These are phyloP conservation scores for Mycena rosella DNA, from an alignment of 768 basidiomycete species.

Conservation along the genomic window DNA sequence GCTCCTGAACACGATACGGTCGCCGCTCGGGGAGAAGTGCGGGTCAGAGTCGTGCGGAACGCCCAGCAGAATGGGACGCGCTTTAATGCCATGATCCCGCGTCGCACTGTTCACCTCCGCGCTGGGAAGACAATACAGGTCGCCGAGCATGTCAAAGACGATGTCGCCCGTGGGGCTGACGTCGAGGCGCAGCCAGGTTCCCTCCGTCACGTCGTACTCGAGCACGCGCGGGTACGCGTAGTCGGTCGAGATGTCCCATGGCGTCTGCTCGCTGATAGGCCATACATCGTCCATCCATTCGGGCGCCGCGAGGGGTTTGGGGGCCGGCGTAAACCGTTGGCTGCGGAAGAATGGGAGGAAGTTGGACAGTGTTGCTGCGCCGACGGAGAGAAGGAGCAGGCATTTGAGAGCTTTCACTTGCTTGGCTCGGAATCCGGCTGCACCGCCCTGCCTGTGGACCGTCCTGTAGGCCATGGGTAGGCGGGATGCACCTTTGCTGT, in stretches of 20 bases:
- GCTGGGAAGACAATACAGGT: slow-evolving; percentile 75
- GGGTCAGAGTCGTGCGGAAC: slow-evolving; percentile 81
- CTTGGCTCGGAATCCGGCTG: background rate
- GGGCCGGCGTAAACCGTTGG: slow-evolving; percentile 38
- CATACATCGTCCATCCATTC: slow-evolving; percentile 64
- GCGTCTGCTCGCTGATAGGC: slow-evolving; percentile 69
- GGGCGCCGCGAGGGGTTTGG: slow-evolving; percentile 42
- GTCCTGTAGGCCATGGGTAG: slow-evolving; percentile 10
- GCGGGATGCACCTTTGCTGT: slow-evolving; percentile 3
- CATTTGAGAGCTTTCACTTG: slow-evolving; percentile 17
- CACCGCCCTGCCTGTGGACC: background rate
- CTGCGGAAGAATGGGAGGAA: slow-evolving; percentile 44
- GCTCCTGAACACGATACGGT: slow-evolving; percentile 75
- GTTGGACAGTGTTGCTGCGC: slow-evolving; percentile 50
- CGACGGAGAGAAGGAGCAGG: slow-evolving; percentile 44
- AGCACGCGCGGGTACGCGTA: slow-evolving; percentile 76
- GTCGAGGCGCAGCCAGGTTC: slow-evolving; percentile 82
- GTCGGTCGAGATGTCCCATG: slow-evolving; percentile 85
- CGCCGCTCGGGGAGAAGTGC: slow-evolving; percentile 77
- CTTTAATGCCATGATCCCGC: slow-evolving; percentile 48
- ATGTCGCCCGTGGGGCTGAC: slow-evolving; percentile 81
- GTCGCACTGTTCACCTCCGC: slow-evolving; percentile 43
- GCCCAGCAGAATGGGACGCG: slow-evolving; percentile 72
- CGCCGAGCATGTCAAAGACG: slow-evolving; percentile 81
- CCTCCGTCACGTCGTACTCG: slow-evolving; percentile 77